Evolutionary conservation across 2,329 filamentous ascomycete species (phyloP).

Genomic region (Stagonosporopsis chrysanthemi): DNA sequence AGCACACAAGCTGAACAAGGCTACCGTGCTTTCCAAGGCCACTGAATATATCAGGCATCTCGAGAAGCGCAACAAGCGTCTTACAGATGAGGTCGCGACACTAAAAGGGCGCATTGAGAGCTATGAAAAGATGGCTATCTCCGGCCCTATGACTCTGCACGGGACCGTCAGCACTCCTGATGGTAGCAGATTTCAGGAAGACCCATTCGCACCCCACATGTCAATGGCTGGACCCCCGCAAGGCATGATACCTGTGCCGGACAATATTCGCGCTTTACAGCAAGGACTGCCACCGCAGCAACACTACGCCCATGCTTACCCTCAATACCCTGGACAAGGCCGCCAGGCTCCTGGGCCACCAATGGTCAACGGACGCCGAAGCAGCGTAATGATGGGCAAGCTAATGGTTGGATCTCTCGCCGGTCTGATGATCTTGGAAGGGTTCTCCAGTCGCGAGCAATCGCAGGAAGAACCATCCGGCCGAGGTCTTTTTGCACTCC

Average conservation of each 20-base stretch:
- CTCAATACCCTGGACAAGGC: constrained; percentile 36
- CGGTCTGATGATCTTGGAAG: constrained; percentile 90
- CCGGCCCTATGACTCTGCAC: constrained; percentile 51
- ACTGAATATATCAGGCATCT: constrained; percentile 95
- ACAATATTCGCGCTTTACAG: constrained; percentile 51
- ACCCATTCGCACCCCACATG: constrained; percentile 45
- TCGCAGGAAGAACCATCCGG: constrained; percentile 56
- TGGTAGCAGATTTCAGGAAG: constrained; percentile 47
- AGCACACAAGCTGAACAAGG: constrained; percentile 95
- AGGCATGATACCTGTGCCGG: constrained; percentile 54
- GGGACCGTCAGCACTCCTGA: constrained; percentile 45
- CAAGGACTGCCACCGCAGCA: constrained; percentile 46
- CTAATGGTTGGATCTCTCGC: constrained; percentile 93
- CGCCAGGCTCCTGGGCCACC: constrained; percentile 38
- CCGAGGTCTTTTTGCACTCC: constrained; percentile 54
- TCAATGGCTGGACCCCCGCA: constrained; percentile 44
- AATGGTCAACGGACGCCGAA: constrained; percentile 53
- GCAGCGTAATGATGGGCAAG: constrained; percentile 68
- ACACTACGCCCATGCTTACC: constrained; percentile 50
- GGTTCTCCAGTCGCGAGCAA: constrained; percentile 69
- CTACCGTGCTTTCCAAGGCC: constrained; percentile 93
- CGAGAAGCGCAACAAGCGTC: constrained; percentile 84
- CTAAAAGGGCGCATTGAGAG: constrained; percentile 76
- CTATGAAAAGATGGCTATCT: constrained; percentile 75
- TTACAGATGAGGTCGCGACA: constrained; percentile 80